These are phyloP conservation scores for Gliomastix tumulicola DNA, from an alignment of 2,329 filamentous ascomycete species.

Conservation along the genomic window DNA sequence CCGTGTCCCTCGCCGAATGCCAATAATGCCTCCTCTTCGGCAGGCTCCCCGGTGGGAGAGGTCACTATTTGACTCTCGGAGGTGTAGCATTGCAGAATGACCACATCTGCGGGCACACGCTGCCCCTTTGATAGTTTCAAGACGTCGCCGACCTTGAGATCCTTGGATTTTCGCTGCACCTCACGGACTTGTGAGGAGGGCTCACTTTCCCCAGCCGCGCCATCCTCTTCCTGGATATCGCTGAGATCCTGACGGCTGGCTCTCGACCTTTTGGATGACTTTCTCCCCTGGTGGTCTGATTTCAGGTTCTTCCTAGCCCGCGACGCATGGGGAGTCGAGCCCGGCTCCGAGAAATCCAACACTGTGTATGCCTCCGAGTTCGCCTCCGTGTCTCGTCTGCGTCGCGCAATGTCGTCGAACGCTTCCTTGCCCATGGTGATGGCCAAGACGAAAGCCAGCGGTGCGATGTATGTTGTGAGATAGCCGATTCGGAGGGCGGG, in stretches of 20 bases:
- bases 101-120: constrained; percentile 86
- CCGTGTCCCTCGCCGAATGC: constrained; percentile 32
- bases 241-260: constrained; percentile 34
- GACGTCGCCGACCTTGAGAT: constrained; percentile 93
- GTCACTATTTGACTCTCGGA: constrained; percentile 40
- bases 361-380: constrained; percentile 87
- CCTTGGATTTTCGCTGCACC: constrained; percentile 72
- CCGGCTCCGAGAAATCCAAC: constrained; percentile 60
- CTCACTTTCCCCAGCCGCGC: constrained; percentile 29
- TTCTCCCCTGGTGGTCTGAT: constrained; percentile 27
- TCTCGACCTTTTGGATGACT: constrained; percentile 20
- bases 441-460: constrained; percentile 81
- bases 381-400: constrained; percentile 83
- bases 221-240: constrained; percentile 65
- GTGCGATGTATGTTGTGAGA: constrained; percentile 88
- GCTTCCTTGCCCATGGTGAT: constrained; percentile 97
- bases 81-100: constrained; percentile 78
- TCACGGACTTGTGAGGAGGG: constrained; percentile 54
- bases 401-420: constrained; percentile 80
- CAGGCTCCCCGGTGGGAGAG: constrained; percentile 18
- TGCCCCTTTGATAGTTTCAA: constrained; percentile 88
- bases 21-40: constrained; percentile 31
- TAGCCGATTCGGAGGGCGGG: constrained; percentile 88
- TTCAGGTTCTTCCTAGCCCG: constrained; percentile 32
- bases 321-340: constrained; percentile 26